Percentiles rank a stretch among this genome's conserved stretches.
Conservation (phyloP, 345 rosid genomes). For the Pelargonium nanum region DNA sequence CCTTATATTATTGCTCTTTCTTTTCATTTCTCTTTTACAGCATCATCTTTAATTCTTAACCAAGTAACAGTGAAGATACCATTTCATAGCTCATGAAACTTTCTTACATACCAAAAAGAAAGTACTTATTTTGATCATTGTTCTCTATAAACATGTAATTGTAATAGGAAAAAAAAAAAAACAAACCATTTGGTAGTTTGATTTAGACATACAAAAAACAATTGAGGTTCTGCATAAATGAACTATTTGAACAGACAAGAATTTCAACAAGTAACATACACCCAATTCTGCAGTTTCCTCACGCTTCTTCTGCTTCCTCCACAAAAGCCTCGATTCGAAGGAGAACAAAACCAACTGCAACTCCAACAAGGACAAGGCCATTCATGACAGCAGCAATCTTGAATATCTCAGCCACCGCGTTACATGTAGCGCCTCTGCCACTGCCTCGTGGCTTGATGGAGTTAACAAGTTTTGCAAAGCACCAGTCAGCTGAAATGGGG, state of each 20-base stretch:
- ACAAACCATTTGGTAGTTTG: no score
- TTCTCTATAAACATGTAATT: no score
- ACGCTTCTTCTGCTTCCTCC: constrained; percentile 13
- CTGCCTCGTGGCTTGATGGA: constrained; percentile 28
- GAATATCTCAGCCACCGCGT: constrained; percentile 14
- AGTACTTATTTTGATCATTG: no score
- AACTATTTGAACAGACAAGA: background rate
- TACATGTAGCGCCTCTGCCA: constrained; percentile 25
- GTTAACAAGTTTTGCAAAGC: constrained; percentile 36
- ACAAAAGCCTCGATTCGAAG: constrained; percentile 15
- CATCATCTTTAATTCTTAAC: no score
- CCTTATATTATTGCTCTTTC: no score
- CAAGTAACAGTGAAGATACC: no score
- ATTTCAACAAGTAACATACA: background rate
- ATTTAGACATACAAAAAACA: no score
- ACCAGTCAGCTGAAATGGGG: constrained; percentile 22
- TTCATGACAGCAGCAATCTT: constrained; percentile 18
- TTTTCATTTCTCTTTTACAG: no score
- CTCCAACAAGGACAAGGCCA: constrained; percentile 16
- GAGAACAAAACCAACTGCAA: constrained; percentile 19
- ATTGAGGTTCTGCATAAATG: no score
- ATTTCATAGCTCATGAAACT: no score
- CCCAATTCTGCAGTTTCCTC: background rate
- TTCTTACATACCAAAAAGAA: no score
- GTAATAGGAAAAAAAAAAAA: no score